These are phyloP conservation scores for Rhododendron williamsianum DNA, from an alignment of 148 eudicot genomes.

Conservation along the genomic window DNA sequence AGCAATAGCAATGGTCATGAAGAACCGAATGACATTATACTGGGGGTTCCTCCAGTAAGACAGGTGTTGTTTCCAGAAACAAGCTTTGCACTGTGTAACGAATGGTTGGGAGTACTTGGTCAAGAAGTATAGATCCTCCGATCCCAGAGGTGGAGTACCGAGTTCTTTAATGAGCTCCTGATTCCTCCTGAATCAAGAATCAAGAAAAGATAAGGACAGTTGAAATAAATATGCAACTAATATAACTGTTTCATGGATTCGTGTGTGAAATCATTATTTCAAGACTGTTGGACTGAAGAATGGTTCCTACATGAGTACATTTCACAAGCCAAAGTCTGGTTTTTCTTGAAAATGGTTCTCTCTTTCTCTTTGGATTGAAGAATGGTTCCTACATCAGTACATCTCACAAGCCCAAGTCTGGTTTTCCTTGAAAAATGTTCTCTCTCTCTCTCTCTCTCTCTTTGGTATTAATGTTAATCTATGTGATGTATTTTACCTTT, in stretches of 20 bases:
- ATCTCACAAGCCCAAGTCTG: not conserved
- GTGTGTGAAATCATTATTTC: not conserved
- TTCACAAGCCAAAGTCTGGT: not conserved
- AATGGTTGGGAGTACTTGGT: slow-evolving; percentile 54
- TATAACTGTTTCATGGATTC: not conserved
- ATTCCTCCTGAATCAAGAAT: slow-evolving; percentile 35
- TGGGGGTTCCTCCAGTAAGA: slow-evolving; percentile 78
- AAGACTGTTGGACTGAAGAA: not conserved
- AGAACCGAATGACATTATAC: slow-evolving; percentile 47
- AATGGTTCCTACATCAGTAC: not conserved
- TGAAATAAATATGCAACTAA: not conserved
- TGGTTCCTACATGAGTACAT: not conserved
- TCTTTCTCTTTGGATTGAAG: too few species aligned
- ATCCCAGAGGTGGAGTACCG: slow-evolving; percentile 31
- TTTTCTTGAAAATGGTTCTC: not conserved
- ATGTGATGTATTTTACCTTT: too few species aligned
- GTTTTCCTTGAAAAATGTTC: not conserved
- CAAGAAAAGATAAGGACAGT: not conserved
- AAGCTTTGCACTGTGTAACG: slow-evolving; percentile 45
- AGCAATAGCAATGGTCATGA: slow-evolving; percentile 33
- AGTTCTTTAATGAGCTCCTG: slow-evolving; percentile 49
- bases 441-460: too few species aligned
- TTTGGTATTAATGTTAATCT: too few species aligned
- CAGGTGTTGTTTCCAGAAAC: slow-evolving; percentile 66
- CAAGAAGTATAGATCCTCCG: slow-evolving; percentile 45